Percentiles rank a stretch among this genome's conserved stretches.
Conservation (phyloP, 2,329 filamentous ascomycete genomes). For the Ceratocystis variospora region DNA sequence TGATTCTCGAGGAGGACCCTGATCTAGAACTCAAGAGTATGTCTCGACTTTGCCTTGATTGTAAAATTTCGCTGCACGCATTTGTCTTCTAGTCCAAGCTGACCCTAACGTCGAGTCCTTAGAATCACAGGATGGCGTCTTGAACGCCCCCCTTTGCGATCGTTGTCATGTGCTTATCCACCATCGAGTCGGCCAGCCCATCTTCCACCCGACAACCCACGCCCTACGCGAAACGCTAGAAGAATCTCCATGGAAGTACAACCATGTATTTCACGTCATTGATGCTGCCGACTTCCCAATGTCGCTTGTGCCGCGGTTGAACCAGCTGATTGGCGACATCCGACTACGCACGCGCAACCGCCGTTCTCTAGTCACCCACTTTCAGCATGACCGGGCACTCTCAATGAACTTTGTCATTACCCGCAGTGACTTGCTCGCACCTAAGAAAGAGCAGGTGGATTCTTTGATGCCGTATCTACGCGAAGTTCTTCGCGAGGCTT, state of each 20-base stretch:
- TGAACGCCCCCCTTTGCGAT: slow-evolving; percentile 56
- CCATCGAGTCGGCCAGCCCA: slow-evolving; percentile 54
- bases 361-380: slow-evolving; percentile 54
- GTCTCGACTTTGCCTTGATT: neutral
- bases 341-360: slow-evolving; percentile 69
- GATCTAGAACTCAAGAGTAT: slow-evolving; percentile 15
- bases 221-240: slow-evolving; percentile 71
- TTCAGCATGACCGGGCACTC: slow-evolving; percentile 50
- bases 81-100: neutral
- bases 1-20: slow-evolving; percentile 15
- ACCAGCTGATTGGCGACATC: slow-evolving; percentile 54
- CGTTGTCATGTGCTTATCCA: slow-evolving; percentile 74
- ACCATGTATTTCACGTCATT: slow-evolving; percentile 89
- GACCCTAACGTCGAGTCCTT: neutral
- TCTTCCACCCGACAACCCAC: slow-evolving; percentile 67
- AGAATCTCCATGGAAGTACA: slow-evolving; percentile 78
- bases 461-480: slow-evolving; percentile 72
- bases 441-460: slow-evolving; percentile 72
- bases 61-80: neutral
- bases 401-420: slow-evolving; percentile 88
- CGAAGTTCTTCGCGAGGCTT: slow-evolving; percentile 59
- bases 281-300: slow-evolving; percentile 96
- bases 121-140: slow-evolving; percentile 16
- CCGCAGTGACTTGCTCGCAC: slow-evolving; percentile 70
- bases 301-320: slow-evolving; percentile 69